Percentiles rank a stretch among this genome's conserved stretches.
Evolutionary conservation across 2,329 filamentous ascomycete genomes (phyloP).

Genomic region (Cryphonectria naterciae): DNA sequence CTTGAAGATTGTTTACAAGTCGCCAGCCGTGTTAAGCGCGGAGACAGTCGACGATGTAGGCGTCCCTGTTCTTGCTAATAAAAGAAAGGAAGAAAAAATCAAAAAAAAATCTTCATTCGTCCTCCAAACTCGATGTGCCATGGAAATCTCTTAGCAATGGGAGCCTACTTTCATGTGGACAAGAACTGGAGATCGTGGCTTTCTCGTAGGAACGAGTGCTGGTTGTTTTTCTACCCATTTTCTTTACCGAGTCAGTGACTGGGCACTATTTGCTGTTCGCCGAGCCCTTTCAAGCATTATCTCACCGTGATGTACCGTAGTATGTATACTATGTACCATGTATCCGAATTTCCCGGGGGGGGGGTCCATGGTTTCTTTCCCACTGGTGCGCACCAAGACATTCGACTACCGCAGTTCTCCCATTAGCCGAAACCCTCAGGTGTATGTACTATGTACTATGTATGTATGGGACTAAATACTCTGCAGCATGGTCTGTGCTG

Average conservation of each 20-base stretch:
- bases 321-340: background rate
- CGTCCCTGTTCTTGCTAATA: background rate
- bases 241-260: background rate
- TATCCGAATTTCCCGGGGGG: background rate
- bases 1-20: background rate
- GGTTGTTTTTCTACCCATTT: background rate
- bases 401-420: background rate
- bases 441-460: background rate
- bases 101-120: background rate
- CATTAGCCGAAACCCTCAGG: background rate
- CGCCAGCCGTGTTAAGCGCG: background rate
- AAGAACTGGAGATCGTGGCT: background rate
- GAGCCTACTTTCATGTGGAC: background rate
- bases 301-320: background rate
- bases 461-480: background rate
- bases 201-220: background rate
- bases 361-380: background rate
- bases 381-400: background rate
- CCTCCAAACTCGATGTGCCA: no score
- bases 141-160: background rate
- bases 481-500: background rate
- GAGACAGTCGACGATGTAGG: background rate
- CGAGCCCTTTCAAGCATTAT: background rate
- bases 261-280: no score
- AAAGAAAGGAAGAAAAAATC: no score